Evolutionary conservation across 2,329 filamentous ascomycete genomes (phyloP), one percentile per base, ranked within the genome.

Genomic region (Penicillium sp.): DNA sequence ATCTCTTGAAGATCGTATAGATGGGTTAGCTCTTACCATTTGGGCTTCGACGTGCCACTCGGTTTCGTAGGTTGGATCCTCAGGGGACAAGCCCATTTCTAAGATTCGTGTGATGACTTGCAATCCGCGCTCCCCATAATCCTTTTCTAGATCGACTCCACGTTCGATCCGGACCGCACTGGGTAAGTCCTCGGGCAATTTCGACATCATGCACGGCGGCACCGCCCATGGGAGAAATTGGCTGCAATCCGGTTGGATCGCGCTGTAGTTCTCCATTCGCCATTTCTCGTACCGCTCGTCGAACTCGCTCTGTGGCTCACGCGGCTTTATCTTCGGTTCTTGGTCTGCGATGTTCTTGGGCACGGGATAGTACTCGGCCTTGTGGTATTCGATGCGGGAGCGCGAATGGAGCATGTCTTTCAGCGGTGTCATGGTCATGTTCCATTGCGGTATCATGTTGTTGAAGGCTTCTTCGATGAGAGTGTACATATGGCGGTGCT

Each of bases 61-160:
- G 11, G 73, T 73, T 0, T 61, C 57, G 45, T 77, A 82, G 0
- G 52, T 51, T 0, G 79, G 74, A 2, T 76, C 70, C 12, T 76
- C 73, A 0, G 79, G 79, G 0, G 71, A 76, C 1, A 82, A 64
- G 28, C 79, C 67, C 34, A 82, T 74, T 23, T 69, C 73, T 1
- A 76, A 70, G 46, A 84, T 65, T 51, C 82, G 82, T 20, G 82
- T 71, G 33, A 84, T 77, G 23, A 84, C 58, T 48, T 84, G 80
- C 3, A 83, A 51, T 2, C 73, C 71, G 4, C 57, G 54, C 1
- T 66, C 50, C 6, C 55, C 47, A 42, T 67, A 72, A n/a, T 64
- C 48, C 6, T 55, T 41, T 18, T 48, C 51, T n/a, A 66, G 49
- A n/a, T 57, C 46, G 22, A 64, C 51, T 3, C 50, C 32, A 9